Evolutionary conservation across 768 basidiomycete genomes (phyloP).

Genomic region (Lentinula guzmanii): DNA sequence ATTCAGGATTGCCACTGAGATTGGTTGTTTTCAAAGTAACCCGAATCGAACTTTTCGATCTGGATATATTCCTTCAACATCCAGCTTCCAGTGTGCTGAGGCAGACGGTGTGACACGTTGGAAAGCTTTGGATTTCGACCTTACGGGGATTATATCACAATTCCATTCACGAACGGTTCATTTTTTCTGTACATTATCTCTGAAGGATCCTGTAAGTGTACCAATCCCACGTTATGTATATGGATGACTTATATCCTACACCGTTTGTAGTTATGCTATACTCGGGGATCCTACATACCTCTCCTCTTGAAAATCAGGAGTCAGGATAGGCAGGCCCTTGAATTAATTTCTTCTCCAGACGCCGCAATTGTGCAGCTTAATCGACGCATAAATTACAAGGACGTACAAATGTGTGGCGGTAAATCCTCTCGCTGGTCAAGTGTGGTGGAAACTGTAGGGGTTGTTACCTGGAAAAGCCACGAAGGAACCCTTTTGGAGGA

Average conservation of each 20-base stretch:
- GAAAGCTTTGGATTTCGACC: slow-evolving; percentile 15
- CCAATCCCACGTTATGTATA: no score
- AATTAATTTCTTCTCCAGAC: slow-evolving; percentile 8
- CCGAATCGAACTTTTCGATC: slow-evolving; percentile 11
- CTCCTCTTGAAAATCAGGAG: neutral
- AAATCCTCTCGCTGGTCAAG: slow-evolving; percentile 5
- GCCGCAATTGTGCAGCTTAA: slow-evolving; percentile 1
- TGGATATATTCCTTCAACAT: neutral
- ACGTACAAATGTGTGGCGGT: slow-evolving; percentile 5
- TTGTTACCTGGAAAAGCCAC: neutral
- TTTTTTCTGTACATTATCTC: neutral
- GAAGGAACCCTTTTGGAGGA: neutral
- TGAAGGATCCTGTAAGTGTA: neutral
- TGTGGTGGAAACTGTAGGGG: neutral
- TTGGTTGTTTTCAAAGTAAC: slow-evolving; percentile 25
- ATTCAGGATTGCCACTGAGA: slow-evolving; percentile 6
- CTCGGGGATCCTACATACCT: slow-evolving; percentile 11
- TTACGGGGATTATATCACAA: neutral
- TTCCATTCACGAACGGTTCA: neutral
- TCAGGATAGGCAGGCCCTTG: slow-evolving; percentile 9
- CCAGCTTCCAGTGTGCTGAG: neutral
- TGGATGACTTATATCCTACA: neutral
- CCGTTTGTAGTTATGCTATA: slow-evolving; percentile 7
- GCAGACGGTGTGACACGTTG: slow-evolving; percentile 14
- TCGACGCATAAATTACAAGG: slow-evolving; percentile 5